These are phyloP conservation scores for Chenopodium berlandieri DNA, from an alignment of 148 eudicot species.

Conservation along the genomic window DNA sequence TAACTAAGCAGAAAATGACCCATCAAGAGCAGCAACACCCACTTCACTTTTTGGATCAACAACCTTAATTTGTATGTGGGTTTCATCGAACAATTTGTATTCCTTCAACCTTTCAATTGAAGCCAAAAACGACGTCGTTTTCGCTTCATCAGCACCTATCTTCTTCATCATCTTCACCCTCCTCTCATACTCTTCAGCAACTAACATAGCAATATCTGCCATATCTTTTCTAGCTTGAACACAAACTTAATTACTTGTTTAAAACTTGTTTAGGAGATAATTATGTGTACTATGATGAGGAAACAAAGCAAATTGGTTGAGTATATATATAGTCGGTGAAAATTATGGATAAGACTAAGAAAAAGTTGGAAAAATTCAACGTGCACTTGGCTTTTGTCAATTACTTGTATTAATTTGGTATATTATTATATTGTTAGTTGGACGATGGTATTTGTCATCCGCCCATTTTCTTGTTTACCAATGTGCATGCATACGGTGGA, in stretches of 20 bases:
- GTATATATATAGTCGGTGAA: neutral
- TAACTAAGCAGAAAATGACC: constrained; percentile 64
- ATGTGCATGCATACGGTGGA: neutral
- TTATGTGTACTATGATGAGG: neutral
- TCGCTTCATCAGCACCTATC: constrained; percentile 16
- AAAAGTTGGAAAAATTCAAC: neutral
- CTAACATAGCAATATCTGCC: constrained; percentile 85
- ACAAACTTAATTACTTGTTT: neutral
- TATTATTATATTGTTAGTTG: neutral
- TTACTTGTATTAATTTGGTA: neutral
- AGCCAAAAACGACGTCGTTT: constrained; percentile 2
- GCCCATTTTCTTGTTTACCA: neutral
- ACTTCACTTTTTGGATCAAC: constrained; percentile 48
- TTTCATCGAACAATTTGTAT: constrained; percentile 15
- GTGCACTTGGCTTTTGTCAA: neutral
- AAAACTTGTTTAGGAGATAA: neutral
- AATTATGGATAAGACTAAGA: neutral
- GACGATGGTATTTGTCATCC: neutral
- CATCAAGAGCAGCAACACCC: constrained; percentile 53
- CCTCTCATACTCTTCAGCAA: constrained; percentile 88
- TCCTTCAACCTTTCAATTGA: constrained; percentile 19
- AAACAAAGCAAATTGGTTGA: neutral
- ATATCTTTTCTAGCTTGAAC: constrained; percentile 23
- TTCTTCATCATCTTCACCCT: constrained; percentile 48
- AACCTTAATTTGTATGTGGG: constrained; percentile 13